Evolutionary conservation across 768 basidiomycete species (phyloP).

Genomic region (Auriscalpium orientale): DNA sequence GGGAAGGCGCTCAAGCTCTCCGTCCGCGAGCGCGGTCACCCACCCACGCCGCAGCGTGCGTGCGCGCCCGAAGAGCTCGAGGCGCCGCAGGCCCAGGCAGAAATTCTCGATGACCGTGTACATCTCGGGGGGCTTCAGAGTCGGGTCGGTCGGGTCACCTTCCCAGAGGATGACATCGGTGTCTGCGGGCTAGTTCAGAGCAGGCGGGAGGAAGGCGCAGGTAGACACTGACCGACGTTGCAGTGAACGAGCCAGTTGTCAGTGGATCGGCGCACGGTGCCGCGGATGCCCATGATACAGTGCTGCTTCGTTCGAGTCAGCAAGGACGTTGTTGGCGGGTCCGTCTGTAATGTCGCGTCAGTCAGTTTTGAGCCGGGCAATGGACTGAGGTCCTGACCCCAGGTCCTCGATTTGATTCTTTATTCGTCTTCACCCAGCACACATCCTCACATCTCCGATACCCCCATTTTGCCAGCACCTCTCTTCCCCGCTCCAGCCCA

Average conservation of each 20-base stretch:
- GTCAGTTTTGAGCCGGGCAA: slow-evolving; percentile 3
- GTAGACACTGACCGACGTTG: slow-evolving; percentile 69
- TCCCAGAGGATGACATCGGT: slow-evolving; percentile 98
- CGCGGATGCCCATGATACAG: slow-evolving; percentile 94
- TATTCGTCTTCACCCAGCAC: slow-evolving; percentile 97
- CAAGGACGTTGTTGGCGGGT: slow-evolving; percentile 78
- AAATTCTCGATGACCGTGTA: slow-evolving; percentile 97
- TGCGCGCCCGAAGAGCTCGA: slow-evolving; percentile 79
- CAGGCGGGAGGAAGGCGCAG: slow-evolving; percentile 11
- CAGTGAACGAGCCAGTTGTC: slow-evolving; percentile 98
- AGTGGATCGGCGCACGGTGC: slow-evolving; percentile 89
- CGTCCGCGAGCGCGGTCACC: slow-evolving; percentile 76
- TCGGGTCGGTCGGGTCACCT: slow-evolving; percentile 79
- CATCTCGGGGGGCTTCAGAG: slow-evolving; percentile 88
- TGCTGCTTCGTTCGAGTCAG: slow-evolving; percentile 91
- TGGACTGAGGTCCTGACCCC: slow-evolving; percentile 42
- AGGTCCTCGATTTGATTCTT: slow-evolving; percentile 59
- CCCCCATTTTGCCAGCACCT: slow-evolving; percentile 90
- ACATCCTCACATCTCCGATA: slow-evolving; percentile 94
- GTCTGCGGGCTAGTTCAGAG: slow-evolving; percentile 36
- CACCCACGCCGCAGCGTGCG: slow-evolving; percentile 77
- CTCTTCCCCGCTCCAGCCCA: slow-evolving; percentile 86
- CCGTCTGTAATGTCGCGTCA: slow-evolving; percentile 42
- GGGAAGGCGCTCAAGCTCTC: slow-evolving; percentile 48
- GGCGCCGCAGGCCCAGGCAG: slow-evolving; percentile 84